Evolutionary conservation across 2,329 filamentous ascomycete genomes (phyloP), one percentile per base, ranked within the genome.

Genomic region (Arthrobotrys pseudoclavata): DNA sequence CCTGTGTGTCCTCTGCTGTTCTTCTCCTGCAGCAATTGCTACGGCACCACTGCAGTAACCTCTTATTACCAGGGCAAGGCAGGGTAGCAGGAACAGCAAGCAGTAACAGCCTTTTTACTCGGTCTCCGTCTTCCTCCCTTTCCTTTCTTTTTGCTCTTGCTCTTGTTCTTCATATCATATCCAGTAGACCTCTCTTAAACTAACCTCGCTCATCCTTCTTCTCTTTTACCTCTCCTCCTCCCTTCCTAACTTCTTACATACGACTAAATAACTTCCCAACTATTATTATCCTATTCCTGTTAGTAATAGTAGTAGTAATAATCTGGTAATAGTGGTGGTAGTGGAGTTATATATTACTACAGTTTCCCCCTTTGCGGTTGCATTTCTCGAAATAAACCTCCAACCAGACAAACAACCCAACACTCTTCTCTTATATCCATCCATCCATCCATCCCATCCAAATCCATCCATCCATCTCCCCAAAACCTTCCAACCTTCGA

Each of bases 331-430:
- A 4, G 31, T 34, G 4, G 31, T 10, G 31, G 31, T 34, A 5
- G 31, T 34, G 31, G 31, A 6, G 31, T 34, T 29, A 29, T 40
- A 40, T 40, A 40, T 6, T 40, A 13, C 34, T 40, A 2, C 34
- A 40, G 55, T 24, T 45, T 61, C 34, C 55, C 42, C 66, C 37
- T 48, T 67, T 67, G 45, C 47, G 22, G 42, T 18, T 45, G 42
- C 42, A 45, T 45, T 45, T 20, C 31, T 53, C 50, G 42, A 22
- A 61, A 53, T 20, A 62, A 18, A 37, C 15, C 50, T 10, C 10
- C 55, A 31, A 22, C 24, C 37, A 50, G 26, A 10, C 34, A 40
- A 13, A 10, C 34, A 47, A 47, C 42, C 42, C 42, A 20, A 47
- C 10, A 48, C 6, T 12, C 31, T 34, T 34, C 15, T 7, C 22